Evolutionary conservation across 202 grass and related monocot species (phyloP).

Genomic region (Carex arenaria): DNA sequence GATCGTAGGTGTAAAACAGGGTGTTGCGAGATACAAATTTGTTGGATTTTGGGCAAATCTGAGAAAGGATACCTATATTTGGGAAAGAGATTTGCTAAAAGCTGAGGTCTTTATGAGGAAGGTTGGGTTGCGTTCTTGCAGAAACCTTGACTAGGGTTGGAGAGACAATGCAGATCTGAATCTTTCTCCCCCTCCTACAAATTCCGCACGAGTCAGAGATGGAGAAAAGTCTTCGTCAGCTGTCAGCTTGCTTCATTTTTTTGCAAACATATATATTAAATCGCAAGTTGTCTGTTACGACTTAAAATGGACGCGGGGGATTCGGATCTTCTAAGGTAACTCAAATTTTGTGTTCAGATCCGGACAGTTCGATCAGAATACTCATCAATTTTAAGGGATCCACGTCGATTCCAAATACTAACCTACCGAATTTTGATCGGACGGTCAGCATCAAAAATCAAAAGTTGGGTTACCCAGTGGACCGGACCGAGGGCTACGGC

Average conservation of each 20-base stretch:
- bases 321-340: no score
- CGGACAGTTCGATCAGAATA: no score
- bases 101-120: background rate
- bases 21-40: background rate
- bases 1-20: background rate
- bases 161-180: conserved; percentile 17
- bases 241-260: background rate
- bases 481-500: background rate
- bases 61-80: conserved; percentile 15
- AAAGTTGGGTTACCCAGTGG: no score
- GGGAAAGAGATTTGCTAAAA: background rate
- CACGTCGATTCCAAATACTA: no score
- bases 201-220: background rate
- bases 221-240: background rate
- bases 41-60: background rate
- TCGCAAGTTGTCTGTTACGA: no score
- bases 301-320: background rate
- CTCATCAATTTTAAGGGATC: no score
- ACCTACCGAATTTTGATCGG: no score
- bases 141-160: background rate
- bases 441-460: no score
- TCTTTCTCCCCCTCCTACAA: background rate
- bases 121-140: background rate
- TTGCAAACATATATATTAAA: background rate
- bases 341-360: no score